These are phyloP conservation scores for Ophiosphaerella narmari DNA, from an alignment of 2,329 filamentous ascomycete genomes.

Conservation along the genomic window DNA sequence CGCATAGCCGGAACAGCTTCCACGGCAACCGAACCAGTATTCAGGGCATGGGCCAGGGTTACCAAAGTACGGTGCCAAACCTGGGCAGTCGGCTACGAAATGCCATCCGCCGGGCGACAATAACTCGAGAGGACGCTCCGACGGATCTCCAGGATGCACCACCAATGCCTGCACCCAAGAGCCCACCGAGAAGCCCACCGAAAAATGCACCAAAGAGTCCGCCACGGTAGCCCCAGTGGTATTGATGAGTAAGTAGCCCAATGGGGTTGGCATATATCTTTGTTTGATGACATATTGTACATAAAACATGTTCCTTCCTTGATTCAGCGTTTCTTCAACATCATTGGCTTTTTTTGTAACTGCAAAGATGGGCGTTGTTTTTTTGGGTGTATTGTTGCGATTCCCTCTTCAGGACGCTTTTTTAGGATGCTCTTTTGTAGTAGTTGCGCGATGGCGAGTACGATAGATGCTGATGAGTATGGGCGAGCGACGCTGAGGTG, in stretches of 20 bases:
- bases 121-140: conserved; percentile 40
- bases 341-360: too few relatives aligned
- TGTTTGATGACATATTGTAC: conserved; percentile 3
- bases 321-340: neutral
- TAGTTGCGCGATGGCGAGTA: neutral
- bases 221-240: conserved; percentile 11
- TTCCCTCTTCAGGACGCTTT: conserved; percentile 3
- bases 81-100: conserved; percentile 38
- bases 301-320: conserved; percentile 1
- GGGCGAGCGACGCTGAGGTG: neutral
- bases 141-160: conserved; percentile 24
- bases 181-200: conserved; percentile 16
- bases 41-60: conserved; percentile 4
- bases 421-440: neutral
- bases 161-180: conserved; percentile 24
- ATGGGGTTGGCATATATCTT: neutral
- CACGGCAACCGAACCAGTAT: conserved; percentile 10
- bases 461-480: conserved; percentile 10
- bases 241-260: neutral
- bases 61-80: conserved; percentile 17
- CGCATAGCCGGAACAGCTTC: conserved; percentile 41
- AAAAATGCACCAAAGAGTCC: conserved; percentile 28
- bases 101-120: conserved; percentile 36
- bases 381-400: conserved; percentile 3
- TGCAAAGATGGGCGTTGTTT: conserved; percentile 1